These are phyloP conservation scores for Cyclotella cryptica DNA, from an alignment of 108 stramenopile genomes.

Conservation along the genomic window DNA sequence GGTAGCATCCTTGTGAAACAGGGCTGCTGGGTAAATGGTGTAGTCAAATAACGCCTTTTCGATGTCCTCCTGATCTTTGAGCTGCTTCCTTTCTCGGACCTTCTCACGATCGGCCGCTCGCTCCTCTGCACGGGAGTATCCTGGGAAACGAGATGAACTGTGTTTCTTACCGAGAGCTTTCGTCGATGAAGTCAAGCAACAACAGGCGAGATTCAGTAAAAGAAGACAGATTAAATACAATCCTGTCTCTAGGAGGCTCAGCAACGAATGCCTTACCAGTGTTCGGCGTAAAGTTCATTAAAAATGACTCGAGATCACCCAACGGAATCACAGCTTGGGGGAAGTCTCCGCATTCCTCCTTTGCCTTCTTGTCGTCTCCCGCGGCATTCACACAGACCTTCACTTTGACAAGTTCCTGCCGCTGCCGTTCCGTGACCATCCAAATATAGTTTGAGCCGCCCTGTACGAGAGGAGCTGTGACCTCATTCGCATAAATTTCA, in stretches of 20 bases:
- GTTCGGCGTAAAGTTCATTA: constrained; percentile 89
- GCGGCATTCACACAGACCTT: constrained; percentile 63
- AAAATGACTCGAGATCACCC: constrained; percentile 83
- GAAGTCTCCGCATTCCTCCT: constrained; percentile 59
- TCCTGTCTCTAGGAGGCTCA: not conserved
- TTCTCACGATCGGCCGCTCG: constrained; percentile 72
- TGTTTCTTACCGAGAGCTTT: constrained; percentile 86
- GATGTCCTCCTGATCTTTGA: constrained; percentile 89
- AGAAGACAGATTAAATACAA: not conserved
- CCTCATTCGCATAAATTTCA: constrained; percentile 88
- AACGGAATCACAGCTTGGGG: constrained; percentile 88
- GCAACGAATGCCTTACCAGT: constrained; percentile 29
- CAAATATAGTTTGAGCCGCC: constrained; percentile 87
- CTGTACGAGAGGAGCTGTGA: constrained; percentile 72
- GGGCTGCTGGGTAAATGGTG: constrained; percentile 86
- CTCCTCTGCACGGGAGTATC: constrained; percentile 77
- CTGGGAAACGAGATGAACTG: constrained; percentile 73
- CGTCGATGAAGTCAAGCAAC: not conserved
- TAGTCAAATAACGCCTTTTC: constrained; percentile 91
- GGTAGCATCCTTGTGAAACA: constrained; percentile 90
- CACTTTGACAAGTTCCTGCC: constrained; percentile 75
- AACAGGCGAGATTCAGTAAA: not conserved
- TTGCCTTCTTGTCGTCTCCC: constrained; percentile 38
- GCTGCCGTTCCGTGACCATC: constrained; percentile 89
- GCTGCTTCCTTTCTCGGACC: constrained; percentile 85